Percentiles rank a stretch among this genome's conserved stretches.
These are phyloP conservation scores for Hydnum rufescens DNA, from an alignment of 768 basidiomycete genomes.

Conservation along the genomic window DNA sequence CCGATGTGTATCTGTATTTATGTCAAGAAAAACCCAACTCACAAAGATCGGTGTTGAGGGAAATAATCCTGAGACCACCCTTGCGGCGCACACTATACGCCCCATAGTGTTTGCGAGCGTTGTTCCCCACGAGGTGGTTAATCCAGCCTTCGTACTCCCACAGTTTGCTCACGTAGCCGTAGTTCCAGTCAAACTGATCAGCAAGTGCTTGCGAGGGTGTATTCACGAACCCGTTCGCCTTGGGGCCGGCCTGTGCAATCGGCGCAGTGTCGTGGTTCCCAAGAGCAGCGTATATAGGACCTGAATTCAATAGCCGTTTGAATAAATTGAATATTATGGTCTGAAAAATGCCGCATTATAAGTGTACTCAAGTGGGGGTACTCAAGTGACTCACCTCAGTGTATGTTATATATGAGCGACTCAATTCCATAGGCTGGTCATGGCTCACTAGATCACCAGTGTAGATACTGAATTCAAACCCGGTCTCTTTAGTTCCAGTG, in stretches of 20 bases:
- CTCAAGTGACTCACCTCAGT: slow-evolving; percentile 21
- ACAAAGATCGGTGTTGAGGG: slow-evolving; percentile 64
- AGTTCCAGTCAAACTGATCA: slow-evolving; percentile 32
- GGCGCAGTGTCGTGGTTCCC: slow-evolving; percentile 47
- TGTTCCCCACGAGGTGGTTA: slow-evolving; percentile 30
- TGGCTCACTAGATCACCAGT: slow-evolving; percentile 63
- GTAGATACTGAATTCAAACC: slow-evolving; percentile 45
- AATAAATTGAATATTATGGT: slow-evolving; percentile 47
- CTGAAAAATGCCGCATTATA: slow-evolving; percentile 12
- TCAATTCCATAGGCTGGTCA: slow-evolving; percentile 23
- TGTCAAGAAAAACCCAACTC: slow-evolving; percentile 16
- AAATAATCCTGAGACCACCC: slow-evolving; percentile 51
- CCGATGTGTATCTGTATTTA: too few relatives aligned
- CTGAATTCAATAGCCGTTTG: slow-evolving; percentile 37
- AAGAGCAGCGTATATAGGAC: slow-evolving; percentile 55
- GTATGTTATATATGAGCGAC: slow-evolving; percentile 35
- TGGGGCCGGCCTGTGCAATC: neutral
- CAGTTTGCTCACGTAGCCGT: slow-evolving; percentile 48
- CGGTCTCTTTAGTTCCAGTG: slow-evolving; percentile 36
- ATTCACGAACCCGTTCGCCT: neutral
- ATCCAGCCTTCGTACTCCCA: slow-evolving; percentile 61
- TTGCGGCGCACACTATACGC: slow-evolving; percentile 48
- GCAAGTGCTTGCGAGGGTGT: neutral
- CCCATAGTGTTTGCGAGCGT: slow-evolving; percentile 48
- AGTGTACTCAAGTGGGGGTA: neutral